phyloP scores from a whole-genome alignment of 306 rosid genomes.

The Hylodesmum podocarpum region DNA sequence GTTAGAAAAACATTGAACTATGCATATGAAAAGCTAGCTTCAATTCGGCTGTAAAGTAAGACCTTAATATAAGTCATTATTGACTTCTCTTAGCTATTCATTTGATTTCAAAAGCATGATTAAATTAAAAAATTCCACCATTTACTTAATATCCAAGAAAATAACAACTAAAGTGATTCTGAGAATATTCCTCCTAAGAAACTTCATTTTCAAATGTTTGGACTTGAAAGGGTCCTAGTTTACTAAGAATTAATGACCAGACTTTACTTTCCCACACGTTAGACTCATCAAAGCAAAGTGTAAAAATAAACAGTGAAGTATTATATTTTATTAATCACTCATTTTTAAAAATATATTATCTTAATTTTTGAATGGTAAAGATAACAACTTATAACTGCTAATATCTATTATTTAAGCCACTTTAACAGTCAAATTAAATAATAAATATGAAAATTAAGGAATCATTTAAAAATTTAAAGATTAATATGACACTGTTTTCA shows the following conservation, averaged over 20 bases:
- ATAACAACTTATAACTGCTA: too few species aligned
- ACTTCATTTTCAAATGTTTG: neutral
- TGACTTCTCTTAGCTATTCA: neutral
- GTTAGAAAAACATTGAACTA: conserved; percentile 14
- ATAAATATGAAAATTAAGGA: too few species aligned
- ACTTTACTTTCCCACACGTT: neutral
- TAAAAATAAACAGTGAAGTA: too few species aligned
- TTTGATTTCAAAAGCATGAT: neutral
- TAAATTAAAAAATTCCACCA: neutral
- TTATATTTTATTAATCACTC: too few species aligned
- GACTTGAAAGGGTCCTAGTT: neutral
- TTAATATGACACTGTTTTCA: too few species aligned
- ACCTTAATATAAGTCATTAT: neutral
- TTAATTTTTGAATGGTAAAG: too few species aligned
- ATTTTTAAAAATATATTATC: too few species aligned
- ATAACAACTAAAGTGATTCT: neutral
- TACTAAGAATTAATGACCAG: neutral
- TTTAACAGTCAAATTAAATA: too few species aligned
- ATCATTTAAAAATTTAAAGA: too few species aligned
- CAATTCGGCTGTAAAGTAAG: conserved; percentile 32
- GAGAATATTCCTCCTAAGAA: conserved; percentile 1
- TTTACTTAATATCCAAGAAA: conserved; percentile 1
- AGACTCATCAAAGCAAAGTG: neutral
- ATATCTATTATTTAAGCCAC: too few species aligned
- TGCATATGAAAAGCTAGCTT: conserved; percentile 13